Base-by-base conservation (phyloP, 2,329 filamentous ascomycete species). In the Ophiostoma populinum region DNA sequence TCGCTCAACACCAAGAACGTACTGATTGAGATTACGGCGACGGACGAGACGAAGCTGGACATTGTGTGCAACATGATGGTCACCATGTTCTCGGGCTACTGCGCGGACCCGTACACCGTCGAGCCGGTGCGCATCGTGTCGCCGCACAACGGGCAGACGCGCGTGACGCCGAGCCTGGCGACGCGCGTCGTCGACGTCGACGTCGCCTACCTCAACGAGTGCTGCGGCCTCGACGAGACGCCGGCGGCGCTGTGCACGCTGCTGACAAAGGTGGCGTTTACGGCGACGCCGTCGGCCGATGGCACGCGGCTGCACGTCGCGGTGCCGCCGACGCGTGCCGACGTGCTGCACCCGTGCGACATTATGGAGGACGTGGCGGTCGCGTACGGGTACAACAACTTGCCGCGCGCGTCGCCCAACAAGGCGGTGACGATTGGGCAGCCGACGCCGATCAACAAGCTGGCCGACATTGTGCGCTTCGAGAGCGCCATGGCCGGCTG, bases 291-390 rank as follows among this genome's bases (percentile, higher is more conserved):
- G 3, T 90, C 83, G 1, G 58, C 65, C 36, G 67, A 70, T 42
- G 56, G 69, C 36, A 75, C 81, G 51, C 60, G 90, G 33, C 64
- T 92, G 40, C 78, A 92, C 49, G 75, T 95, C 19, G 68, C 76
- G 24, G 71, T 95, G 17, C 90, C 90, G 7, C 73, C 86, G 21
- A 95, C 86, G 31, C 74, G 90, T 42, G 87, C 90, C 32, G 90
- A 98, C 55, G 78, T 98, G 27, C 74, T 98, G 21, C 90, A 98
- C 56, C 80, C 94, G 52, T 92, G 85, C 48, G 90, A 98, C 53
- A 81, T 98, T 46, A 98, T 98, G 87, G 90, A 98, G 60, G 92
- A 98, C 52, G 76, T 92, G 15, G 90, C 85, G 26, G 90, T 98
- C 44, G 85, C 83, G 35, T 94, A 95, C 55, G 90, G 92, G 45